Evolutionary conservation across 1,284 basidiomycete genomes (phyloP), one percentile per base, ranked within the genome.

Genomic region (Pseudozyma sp.): DNA sequence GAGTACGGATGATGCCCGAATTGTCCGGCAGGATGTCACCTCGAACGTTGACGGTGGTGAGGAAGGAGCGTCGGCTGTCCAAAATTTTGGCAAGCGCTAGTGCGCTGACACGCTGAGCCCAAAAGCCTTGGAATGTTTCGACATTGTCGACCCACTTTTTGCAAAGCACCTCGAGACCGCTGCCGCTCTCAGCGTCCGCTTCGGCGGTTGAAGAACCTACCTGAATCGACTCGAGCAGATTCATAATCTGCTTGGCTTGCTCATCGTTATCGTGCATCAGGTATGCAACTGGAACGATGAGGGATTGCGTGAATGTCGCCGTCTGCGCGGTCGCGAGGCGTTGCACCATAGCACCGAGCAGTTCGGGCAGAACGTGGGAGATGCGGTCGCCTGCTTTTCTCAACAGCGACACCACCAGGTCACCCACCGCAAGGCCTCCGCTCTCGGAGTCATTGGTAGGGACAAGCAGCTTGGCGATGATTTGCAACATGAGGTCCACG

Each of bases 101-200:
- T 24, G 90, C 91, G 84, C 92, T 78, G 29, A 81, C 71, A 5
- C 77, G 56, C 39, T 69, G 63, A 10, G 77, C 58, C 94, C 94
- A 97, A 85, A 92, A 94, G 37, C 96, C 95, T 81, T 94, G 92
- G 87, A 98, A 92, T 7, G 92, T 94, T 84, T 94, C 92, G 30
- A 92, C 91, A 78, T 94, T 94, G 82, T 98, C 95, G 80, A 92
- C 93, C 96, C 96, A 98, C 1, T 91, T 91, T 60, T 90, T 88
- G 42, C 96, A 88, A 24, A 99, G 87, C 45, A 97, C 88, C 71
- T 94, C 90, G 14, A 98, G 88, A 0, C 90, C 90, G 9, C 87
- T 88, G 88, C 87, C 45, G 64, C 71, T 16, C 59, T 53, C 62
- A 10, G 48, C 53, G 9, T 34, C 14, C 1, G 52, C 4, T 16